A percentile compares a stretch with the other conserved stretches of the same genome.
Evolutionary conservation across 306 rosid species (phyloP).

Genomic region (Trichosanthes truncata): DNA sequence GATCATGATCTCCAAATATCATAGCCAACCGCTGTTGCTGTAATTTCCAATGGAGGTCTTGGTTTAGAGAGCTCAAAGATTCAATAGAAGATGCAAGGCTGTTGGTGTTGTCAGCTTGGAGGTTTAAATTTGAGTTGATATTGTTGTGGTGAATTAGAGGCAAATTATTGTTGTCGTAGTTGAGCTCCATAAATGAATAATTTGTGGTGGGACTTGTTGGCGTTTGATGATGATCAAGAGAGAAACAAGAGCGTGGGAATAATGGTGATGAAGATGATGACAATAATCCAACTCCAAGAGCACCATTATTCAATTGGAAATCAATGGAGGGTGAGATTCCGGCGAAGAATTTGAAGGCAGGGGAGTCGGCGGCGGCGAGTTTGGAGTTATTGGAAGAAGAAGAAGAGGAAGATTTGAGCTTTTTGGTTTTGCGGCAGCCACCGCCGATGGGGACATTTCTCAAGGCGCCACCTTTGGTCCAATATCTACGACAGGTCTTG

Average conservation of each 20-base stretch:
- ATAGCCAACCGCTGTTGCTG: constrained; percentile 78
- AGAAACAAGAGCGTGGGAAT: background rate
- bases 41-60: constrained; percentile 90
- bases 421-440: constrained; percentile 88
- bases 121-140: too few species aligned
- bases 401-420: constrained; percentile 34
- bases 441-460: constrained; percentile 92
- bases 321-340: constrained; percentile 59
- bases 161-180: background rate
- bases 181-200: background rate
- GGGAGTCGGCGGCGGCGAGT: constrained; percentile 31
- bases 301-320: constrained; percentile 24
- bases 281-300: background rate
- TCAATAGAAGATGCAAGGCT: constrained; percentile 67
- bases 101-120: constrained; percentile 29
- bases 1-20: constrained; percentile 41
- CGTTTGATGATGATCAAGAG: background rate
- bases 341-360: constrained; percentile 45
- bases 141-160: background rate
- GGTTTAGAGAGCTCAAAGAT: constrained; percentile 82
- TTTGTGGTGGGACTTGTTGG: background rate
- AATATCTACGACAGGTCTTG: constrained; percentile 89
- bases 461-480: constrained; percentile 93
- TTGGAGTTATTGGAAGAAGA: background rate
- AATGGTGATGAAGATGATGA: background rate